phyloP scores from a whole-genome alignment of 192 early-diverging fungal species.

The Rhizophagus sp. region DNA sequence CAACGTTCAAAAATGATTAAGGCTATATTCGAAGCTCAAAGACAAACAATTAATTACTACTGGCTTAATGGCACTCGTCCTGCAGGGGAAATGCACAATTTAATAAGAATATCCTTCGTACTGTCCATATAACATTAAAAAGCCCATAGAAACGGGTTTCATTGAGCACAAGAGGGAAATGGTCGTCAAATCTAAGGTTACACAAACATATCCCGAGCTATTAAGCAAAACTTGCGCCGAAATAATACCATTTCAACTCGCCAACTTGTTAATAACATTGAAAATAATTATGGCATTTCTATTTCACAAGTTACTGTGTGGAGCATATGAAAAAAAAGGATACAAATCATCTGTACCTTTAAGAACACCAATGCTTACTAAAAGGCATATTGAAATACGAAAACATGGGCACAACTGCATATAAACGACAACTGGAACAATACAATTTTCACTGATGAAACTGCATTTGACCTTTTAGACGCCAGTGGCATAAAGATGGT shows the following conservation, averaged over 20 bases:
- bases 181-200: not conserved
- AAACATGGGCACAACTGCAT: not conserved
- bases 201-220: not conserved
- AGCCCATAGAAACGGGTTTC: no score
- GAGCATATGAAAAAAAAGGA: not conserved
- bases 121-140: no score
- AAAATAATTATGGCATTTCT: conserved; percentile 23
- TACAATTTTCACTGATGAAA: not conserved
- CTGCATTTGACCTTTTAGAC: not conserved
- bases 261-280: not conserved
- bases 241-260: not conserved
- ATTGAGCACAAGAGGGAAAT: conserved; percentile 20
- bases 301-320: not conserved
- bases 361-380: not conserved
- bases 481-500: not conserved
- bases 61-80: no score
- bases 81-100: no score
- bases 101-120: no score
- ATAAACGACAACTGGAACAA: not conserved
- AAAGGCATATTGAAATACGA: not conserved
- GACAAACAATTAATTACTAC: no score
- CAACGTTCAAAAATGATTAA: no score
- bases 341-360: not conserved
- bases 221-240: not conserved
- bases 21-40: no score